A percentile compares a stretch with the other conserved stretches of the same genome.
These are phyloP conservation scores for Sarocladium kiliense DNA, from an alignment of 2,329 filamentous ascomycete species.

Conservation along the genomic window DNA sequence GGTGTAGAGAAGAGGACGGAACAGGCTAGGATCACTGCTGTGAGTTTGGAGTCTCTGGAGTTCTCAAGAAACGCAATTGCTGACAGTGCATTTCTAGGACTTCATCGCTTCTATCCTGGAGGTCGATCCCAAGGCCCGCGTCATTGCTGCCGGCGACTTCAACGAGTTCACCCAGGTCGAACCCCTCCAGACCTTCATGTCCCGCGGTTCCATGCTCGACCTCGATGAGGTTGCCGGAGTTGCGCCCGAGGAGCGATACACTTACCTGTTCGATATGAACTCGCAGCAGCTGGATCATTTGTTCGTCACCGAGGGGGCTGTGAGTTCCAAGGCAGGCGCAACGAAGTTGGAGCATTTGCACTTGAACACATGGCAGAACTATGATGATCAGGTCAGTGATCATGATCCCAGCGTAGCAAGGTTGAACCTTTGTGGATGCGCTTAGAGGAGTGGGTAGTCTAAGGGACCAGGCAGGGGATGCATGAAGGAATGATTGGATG, in stretches of 20 bases:
- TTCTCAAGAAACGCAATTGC: too few relatives aligned
- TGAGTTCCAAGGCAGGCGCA: conserved; percentile 31
- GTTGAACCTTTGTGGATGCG: conserved; percentile 52
- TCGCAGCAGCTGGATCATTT: conserved; percentile 67
- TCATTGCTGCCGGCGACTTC: conserved; percentile 64
- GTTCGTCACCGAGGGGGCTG: conserved; percentile 48
- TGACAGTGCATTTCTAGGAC: too few relatives aligned
- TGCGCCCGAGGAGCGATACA: conserved; percentile 56
- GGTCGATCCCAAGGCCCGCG: conserved; percentile 46
- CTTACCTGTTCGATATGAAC: conserved; percentile 66
- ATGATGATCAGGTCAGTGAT: conserved; percentile 54
- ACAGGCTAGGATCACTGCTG: conserved; percentile 55
- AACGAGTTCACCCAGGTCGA: conserved; percentile 65
- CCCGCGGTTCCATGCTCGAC: conserved; percentile 51
- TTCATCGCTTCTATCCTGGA: conserved; percentile 56
- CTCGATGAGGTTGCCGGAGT: conserved; percentile 55
- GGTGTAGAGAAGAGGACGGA: conserved; percentile 50
- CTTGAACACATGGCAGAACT: conserved; percentile 62
- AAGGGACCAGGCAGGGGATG: too few relatives aligned
- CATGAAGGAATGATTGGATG: too few relatives aligned
- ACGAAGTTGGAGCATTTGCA: conserved; percentile 62
- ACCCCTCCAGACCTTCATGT: conserved; percentile 50
- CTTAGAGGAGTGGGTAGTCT: too few relatives aligned
- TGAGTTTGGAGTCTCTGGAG: conserved; percentile 27
- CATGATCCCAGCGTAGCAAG: conserved; percentile 64